Base-by-base conservation (phyloP, 2,329 filamentous ascomycete genomes). In the Talaromyces piceae region DNA sequence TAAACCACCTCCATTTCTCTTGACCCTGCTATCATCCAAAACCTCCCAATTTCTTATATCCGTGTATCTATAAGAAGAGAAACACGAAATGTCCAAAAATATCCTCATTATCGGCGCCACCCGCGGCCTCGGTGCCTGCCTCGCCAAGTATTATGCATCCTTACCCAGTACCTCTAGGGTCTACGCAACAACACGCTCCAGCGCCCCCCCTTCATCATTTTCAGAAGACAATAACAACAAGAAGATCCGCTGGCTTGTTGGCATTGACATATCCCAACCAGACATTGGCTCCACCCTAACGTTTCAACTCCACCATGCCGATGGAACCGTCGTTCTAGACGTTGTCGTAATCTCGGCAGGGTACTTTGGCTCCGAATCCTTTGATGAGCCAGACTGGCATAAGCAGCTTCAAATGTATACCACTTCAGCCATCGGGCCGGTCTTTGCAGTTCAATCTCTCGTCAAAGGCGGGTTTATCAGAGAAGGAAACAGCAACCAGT, bases 351-450 rank as follows among this genome's bases (percentile, higher is more conserved):
- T 88, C 58, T 81, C 81, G 2, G 84, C 85, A 0, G 84, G 85
- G 6, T 81, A 84, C 64, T 88, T 89, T 60, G 76, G 74, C 18
- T 82, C 79, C 2, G 86, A 88, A 59, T 77, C 81, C 54, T 81
- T 87, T 52, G 68, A 76, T 47, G 73, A 81, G 2, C 84, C 83
- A 0, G 77, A 82, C 55, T 88, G 82, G 76, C 77, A 81, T 25
- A 79, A 81, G 27, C 75, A 88, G 65, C 74, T 86, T 46, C 78
- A 74, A 56, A 88, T 87, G 82, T 88, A 88, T 65, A 86, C 81
- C 41, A 83, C 76, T 5, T 83, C 77, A 50, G 76, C 80, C 9
- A 77, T 86, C 46, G 82, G 79, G 0, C 82, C 83, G 1, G 79
- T 84, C 4, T 85, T 88, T 61, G 72, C 88, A 47, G 75, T 86